Evolutionary conservation across 2,329 filamentous ascomycete species (phyloP).

Genomic region (Fusarium nanum): DNA sequence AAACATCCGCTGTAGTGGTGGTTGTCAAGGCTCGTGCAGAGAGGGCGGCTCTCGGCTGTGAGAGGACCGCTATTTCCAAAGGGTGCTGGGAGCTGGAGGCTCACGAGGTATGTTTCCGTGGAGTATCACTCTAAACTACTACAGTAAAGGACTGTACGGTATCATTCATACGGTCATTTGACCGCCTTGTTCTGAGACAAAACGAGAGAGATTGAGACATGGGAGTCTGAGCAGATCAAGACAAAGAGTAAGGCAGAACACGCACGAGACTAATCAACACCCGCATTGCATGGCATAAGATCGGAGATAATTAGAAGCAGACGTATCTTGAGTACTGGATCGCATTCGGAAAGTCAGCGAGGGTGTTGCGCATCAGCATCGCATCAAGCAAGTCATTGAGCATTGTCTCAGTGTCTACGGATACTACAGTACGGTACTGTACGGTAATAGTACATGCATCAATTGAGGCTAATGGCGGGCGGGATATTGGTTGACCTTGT

Average conservation of each 20-base stretch:
- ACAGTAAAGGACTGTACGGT: constrained; percentile 7
- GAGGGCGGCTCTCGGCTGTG: constrained; percentile 27
- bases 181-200: constrained; percentile 32
- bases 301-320: constrained; percentile 12
- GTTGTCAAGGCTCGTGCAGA: constrained; percentile 3
- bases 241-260: constrained; percentile 8
- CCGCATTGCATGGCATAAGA: constrained; percentile 13
- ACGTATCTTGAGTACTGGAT: constrained; percentile 11
- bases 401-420: constrained; percentile 31
- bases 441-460: neutral
- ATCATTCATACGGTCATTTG: constrained; percentile 27
- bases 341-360: constrained; percentile 15
- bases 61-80: constrained; percentile 32
- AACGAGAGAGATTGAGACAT: constrained; percentile 18
- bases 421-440: neutral
- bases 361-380: constrained; percentile 5
- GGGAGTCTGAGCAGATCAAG: constrained; percentile 23
- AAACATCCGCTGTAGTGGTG: constrained; percentile 19
- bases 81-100: constrained; percentile 24
- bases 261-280: constrained; percentile 8
- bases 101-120: constrained; percentile 37
- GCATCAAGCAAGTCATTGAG: constrained; percentile 33
- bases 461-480: neutral
- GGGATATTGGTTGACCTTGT: neutral
- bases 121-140: constrained; percentile 22